Conservation (phyloP, 768 basidiomycete species). For the Tulasnella sp. region DNA sequence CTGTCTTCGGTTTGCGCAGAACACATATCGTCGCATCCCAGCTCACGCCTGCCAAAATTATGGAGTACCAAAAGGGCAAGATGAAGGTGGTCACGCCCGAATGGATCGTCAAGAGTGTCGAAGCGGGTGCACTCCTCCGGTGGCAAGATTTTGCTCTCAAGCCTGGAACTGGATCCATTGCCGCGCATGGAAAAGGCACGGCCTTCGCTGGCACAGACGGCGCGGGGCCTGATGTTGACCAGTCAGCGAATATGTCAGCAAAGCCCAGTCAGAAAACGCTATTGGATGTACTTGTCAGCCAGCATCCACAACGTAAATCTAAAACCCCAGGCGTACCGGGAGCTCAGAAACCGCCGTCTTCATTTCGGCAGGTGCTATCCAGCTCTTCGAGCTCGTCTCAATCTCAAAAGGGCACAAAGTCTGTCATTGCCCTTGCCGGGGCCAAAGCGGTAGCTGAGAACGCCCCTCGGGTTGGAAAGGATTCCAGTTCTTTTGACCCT, state of each 20-base stretch:
- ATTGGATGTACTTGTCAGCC: background rate
- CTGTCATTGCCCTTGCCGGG: background rate
- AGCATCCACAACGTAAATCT: background rate
- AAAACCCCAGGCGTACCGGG: no score
- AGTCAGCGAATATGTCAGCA: slow-evolving; percentile 24
- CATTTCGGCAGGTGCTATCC: no score
- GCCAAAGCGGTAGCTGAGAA: background rate
- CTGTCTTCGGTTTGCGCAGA: slow-evolving; percentile 29
- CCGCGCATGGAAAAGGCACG: slow-evolving; percentile 10
- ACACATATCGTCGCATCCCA: slow-evolving; percentile 90
- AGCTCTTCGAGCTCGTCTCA: no score
- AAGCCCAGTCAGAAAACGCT: background rate
- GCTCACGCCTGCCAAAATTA: slow-evolving; percentile 80
- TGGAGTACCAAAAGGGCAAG: slow-evolving; percentile 56
- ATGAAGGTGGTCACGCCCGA: slow-evolving; percentile 86
- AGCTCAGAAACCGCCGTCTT: background rate
- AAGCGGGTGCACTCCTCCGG: slow-evolving; percentile 54
- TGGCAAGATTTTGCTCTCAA: slow-evolving; percentile 58
- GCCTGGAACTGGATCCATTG: slow-evolving; percentile 7
- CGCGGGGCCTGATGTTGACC: slow-evolving; percentile 21
- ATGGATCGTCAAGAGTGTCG: slow-evolving; percentile 80
- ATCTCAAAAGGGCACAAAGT: background rate
- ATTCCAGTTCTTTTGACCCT: no score
- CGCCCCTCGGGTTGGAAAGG: no score
- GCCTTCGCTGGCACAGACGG: background rate